phyloP scores from a whole-genome alignment of 805 yeast genomes.

The Nakazawaea ambrosiae region DNA sequence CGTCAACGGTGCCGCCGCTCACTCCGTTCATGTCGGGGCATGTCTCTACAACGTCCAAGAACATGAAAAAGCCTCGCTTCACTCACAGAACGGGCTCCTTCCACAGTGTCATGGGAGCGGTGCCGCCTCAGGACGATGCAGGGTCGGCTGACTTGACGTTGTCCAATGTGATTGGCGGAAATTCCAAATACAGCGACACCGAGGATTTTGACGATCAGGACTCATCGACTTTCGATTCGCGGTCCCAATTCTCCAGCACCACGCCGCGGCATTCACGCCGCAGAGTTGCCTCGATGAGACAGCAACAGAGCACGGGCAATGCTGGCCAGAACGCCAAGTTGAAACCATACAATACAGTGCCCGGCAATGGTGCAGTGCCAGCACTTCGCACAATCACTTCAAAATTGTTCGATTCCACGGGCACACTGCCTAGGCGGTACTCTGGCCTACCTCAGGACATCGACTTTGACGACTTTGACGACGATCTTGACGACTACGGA shows the following conservation, averaged over 20 bases:
- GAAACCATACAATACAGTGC: neutral
- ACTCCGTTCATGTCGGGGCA: slow-evolving; percentile 9
- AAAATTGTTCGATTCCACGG: slow-evolving; percentile 64
- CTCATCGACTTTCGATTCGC: slow-evolving; percentile 8
- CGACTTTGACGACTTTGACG: slow-evolving; percentile 48
- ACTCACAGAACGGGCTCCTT: slow-evolving; percentile 7
- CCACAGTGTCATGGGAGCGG: slow-evolving; percentile 1
- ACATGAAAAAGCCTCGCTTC: slow-evolving; percentile 7
- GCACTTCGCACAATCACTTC: slow-evolving; percentile 64
- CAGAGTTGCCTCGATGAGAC: slow-evolving; percentile 9
- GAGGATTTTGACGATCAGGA: slow-evolving; percentile 8
- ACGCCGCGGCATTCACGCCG: slow-evolving; percentile 8
- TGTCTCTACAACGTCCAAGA: neutral
- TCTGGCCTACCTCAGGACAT: slow-evolving; percentile 40
- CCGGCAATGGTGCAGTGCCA: slow-evolving; percentile 11
- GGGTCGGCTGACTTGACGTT: neutral
- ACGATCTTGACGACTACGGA: slow-evolving; percentile 19
- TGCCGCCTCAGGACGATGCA: neutral
- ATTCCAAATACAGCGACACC: slow-evolving; percentile 3
- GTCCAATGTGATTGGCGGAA: neutral
- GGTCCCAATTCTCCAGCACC: slow-evolving; percentile 7
- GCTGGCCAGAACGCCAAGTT: neutral
- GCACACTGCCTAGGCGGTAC: slow-evolving; percentile 64
- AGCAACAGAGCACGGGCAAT: neutral
- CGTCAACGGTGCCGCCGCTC: too few species aligned